phyloP scores from a whole-genome alignment of 495 filamentous ascomycete genomes.

The Aspergillus olivimuriae region DNA sequence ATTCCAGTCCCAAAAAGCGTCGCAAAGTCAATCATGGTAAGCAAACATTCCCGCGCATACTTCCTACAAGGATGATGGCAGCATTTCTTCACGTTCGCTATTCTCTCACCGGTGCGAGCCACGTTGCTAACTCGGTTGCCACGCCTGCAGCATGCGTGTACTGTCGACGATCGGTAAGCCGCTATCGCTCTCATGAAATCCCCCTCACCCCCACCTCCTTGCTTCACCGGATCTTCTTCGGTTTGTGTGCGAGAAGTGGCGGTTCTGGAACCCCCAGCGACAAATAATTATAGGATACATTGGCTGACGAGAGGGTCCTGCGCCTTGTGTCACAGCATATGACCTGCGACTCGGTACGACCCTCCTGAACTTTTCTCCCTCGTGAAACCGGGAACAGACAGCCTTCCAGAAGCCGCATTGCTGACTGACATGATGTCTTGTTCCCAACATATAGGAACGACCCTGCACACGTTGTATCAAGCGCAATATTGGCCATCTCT shows the following conservation, averaged over 20 bases:
- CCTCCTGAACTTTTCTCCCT: constrained; percentile 33
- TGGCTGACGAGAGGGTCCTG: constrained; percentile 32
- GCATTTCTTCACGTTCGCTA: constrained; percentile 20
- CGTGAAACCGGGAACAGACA: constrained; percentile 19
- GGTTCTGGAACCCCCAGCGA: background rate
- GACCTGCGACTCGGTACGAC: constrained; percentile 98
- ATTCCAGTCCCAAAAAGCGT: constrained; percentile 80
- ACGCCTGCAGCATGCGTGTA: constrained; percentile 83
- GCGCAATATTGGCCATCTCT: constrained; percentile 96
- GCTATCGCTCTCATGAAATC: constrained; percentile 5
- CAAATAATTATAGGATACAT: constrained; percentile 7
- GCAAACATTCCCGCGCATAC: constrained; percentile 26
- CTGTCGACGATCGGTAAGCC: constrained; percentile 95
- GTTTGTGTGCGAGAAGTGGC: background rate
- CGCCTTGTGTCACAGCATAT: constrained; percentile 72
- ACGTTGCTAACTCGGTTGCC: constrained; percentile 22
- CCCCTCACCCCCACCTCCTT: constrained; percentile 3
- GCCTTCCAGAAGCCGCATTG: constrained; percentile 13
- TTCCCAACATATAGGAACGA: constrained; percentile 65
- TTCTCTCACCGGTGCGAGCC: constrained; percentile 25
- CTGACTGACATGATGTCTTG: constrained; percentile 22
- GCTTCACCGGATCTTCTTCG: constrained; percentile 4
- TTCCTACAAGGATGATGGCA: constrained; percentile 23
- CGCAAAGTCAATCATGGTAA: constrained; percentile 99
- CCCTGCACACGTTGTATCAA: constrained; percentile 98